phyloP scores from a whole-genome alignment of 768 basidiomycete species.

The Leucosporidium creatinivorum region DNA sequence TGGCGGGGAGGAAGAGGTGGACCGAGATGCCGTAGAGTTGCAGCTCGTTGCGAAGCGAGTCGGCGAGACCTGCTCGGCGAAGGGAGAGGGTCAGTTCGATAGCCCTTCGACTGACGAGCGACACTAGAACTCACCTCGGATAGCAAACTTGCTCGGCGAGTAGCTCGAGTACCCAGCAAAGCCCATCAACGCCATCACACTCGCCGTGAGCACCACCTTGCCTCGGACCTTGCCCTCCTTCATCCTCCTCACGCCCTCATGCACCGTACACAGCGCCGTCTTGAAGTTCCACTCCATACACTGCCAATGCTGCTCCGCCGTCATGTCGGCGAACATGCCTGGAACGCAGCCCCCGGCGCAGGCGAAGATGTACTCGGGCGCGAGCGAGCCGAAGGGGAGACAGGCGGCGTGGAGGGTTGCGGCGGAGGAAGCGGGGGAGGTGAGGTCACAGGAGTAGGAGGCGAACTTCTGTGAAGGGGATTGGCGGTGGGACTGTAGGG shows the following conservation, averaged over 20 bases:
- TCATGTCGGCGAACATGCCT: conserved; percentile 65
- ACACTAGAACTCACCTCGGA: conserved; percentile 55
- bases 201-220: conserved; percentile 63
- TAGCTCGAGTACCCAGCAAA: conserved; percentile 74
- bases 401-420: conserved; percentile 60
- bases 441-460: conserved; percentile 60
- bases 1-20: conserved; percentile 70
- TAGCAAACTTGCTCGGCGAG: conserved; percentile 74
- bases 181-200: conserved; percentile 64
- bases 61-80: conserved; percentile 60
- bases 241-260: conserved; percentile 66
- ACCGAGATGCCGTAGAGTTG: conserved; percentile 12
- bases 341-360: conserved; percentile 67
- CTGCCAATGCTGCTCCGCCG: conserved; percentile 52
- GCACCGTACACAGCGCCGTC: conserved; percentile 51
- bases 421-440: conserved; percentile 50
- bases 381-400: conserved; percentile 50
- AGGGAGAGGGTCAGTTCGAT: neutral
- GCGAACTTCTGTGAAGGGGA: conserved; percentile 57
- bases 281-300: conserved; percentile 57
- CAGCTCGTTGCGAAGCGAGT: conserved; percentile 61
- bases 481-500: conserved; percentile 50
- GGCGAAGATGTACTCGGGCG: conserved; percentile 68
- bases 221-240: conserved; percentile 58
- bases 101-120: neutral